Conservation (phyloP, 2,329 filamentous ascomycete species). For the Dothistroma pini region DNA sequence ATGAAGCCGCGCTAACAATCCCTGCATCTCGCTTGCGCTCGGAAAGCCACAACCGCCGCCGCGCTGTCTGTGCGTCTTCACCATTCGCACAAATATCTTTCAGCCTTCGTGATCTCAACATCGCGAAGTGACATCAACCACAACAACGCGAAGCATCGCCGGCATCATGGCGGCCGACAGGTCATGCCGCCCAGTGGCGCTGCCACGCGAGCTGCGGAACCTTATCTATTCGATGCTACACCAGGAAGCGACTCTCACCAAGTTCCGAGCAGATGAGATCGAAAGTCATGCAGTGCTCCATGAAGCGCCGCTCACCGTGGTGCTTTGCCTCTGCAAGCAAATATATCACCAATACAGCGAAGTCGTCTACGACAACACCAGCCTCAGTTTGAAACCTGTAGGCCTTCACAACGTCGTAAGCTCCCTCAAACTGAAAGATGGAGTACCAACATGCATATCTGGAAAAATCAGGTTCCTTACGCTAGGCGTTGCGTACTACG, state of each 20-base stretch:
- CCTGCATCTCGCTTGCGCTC: neutral
- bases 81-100: too few species aligned
- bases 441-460: too few species aligned
- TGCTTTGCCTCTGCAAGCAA: neutral
- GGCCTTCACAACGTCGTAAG: neutral
- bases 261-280: neutral
- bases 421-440: neutral
- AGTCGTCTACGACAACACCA: neutral
- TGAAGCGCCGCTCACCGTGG: neutral
- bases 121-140: too few species aligned
- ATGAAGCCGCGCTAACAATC: neutral
- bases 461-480: too few species aligned
- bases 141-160: neutral
- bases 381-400: neutral
- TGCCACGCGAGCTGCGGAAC: neutral
- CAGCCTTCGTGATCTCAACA: too few species aligned
- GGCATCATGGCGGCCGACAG: neutral
- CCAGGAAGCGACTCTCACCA: neutral
- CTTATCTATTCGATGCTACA: neutral
- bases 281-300: neutral
- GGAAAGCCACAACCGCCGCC: too few species aligned
- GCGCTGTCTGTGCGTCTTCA: too few species aligned
- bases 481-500: too few species aligned
- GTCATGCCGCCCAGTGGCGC: neutral
- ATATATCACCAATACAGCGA: neutral